Evolutionary conservation across 2,329 filamentous ascomycete genomes (phyloP).

Genomic region (Neopestalotiopsis sp.): DNA sequence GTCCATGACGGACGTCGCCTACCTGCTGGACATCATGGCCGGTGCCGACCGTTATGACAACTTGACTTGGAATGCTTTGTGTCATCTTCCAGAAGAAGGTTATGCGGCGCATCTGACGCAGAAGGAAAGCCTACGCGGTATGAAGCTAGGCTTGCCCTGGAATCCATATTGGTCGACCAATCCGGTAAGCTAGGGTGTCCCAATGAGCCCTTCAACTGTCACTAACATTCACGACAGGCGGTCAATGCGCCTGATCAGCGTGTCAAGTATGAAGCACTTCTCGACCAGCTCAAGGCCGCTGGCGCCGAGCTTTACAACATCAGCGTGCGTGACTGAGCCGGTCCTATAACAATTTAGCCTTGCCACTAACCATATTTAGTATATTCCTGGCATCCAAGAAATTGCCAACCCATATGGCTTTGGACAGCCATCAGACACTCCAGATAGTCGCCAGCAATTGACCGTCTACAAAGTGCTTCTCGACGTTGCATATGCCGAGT

Average conservation of each 20-base stretch:
- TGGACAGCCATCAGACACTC: neutral
- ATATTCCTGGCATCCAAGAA: neutral
- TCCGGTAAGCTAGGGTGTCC: no score
- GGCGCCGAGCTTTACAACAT: neutral
- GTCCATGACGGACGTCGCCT: conserved; percentile 35
- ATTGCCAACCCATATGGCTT: neutral
- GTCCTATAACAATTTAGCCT: neutral
- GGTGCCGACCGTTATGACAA: conserved; percentile 21
- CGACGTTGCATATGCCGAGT: conserved; percentile 27
- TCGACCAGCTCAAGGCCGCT: neutral
- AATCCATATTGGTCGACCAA: neutral
- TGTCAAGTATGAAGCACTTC: neutral
- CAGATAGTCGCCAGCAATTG: neutral
- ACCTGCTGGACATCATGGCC: conserved; percentile 36
- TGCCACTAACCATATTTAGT: neutral
- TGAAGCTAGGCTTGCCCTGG: neutral
- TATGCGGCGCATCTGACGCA: neutral
- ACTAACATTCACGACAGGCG: neutral
- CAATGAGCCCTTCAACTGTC: no score
- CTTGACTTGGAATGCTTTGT: neutral
- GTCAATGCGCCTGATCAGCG: neutral
- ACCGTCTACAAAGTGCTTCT: conserved; percentile 13
- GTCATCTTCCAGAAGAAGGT: neutral
- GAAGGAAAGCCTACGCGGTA: neutral
- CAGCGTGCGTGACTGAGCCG: neutral